Percentiles rank a stretch among this genome's conserved stretches.
These are phyloP conservation scores for Pyrenopolyporus hunteri DNA, from an alignment of 495 filamentous ascomycete genomes.

Conservation along the genomic window DNA sequence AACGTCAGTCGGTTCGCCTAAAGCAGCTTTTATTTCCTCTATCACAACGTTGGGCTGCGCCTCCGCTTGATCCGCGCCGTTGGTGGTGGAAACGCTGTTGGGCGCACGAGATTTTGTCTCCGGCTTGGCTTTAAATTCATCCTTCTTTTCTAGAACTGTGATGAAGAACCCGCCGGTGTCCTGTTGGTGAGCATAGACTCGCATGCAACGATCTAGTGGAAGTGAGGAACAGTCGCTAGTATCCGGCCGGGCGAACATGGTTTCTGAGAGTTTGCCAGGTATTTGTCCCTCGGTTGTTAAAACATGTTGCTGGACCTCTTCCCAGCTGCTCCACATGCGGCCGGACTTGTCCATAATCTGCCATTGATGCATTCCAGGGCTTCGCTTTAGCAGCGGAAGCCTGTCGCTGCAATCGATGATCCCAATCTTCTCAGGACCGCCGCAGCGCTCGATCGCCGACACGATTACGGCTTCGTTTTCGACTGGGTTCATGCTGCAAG, in stretches of 20 bases:
- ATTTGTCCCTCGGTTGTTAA: constrained; percentile 62
- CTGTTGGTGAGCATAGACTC: constrained; percentile 92
- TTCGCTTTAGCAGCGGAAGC: constrained; percentile 76
- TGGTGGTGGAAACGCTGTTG: constrained; percentile 46
- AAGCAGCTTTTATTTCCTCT: constrained; percentile 41
- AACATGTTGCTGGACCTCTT: constrained; percentile 72
- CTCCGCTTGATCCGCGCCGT: constrained; percentile 37
- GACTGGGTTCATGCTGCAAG: constrained; percentile 96
- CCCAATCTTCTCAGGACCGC: constrained; percentile 78
- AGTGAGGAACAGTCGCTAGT: constrained; percentile 60
- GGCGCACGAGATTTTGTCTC: constrained; percentile 64
- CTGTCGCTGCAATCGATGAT: constrained; percentile 81
- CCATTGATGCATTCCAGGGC: constrained; percentile 76
- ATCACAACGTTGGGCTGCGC: constrained; percentile 50
- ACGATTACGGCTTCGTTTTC: constrained; percentile 94
- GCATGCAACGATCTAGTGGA: constrained; percentile 88
- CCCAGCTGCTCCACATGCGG: constrained; percentile 75
- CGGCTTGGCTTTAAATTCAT: constrained; percentile 83
- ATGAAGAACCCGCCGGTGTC: constrained; percentile 99
- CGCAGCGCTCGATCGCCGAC: constrained; percentile 85
- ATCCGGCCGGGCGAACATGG: constrained; percentile 78
- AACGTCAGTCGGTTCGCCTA: constrained; percentile 42
- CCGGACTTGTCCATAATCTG: constrained; percentile 85
- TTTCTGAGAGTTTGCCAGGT: constrained; percentile 67
- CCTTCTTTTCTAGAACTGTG: constrained; percentile 86